phyloP scores from a whole-genome alignment of 1,139 yeast genomes.

The Kodamaea sp. region DNA sequence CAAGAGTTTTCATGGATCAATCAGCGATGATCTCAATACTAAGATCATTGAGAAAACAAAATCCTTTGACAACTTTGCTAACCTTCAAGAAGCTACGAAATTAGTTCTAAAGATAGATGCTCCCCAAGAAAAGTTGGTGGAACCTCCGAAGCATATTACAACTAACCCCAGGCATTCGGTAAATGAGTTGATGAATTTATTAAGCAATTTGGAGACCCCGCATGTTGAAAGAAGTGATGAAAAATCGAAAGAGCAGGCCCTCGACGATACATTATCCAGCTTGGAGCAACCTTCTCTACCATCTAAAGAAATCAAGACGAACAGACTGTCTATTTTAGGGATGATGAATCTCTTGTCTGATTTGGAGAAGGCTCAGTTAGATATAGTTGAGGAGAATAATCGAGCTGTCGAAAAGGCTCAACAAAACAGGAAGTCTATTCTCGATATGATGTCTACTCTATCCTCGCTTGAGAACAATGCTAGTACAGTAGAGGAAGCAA shows the following conservation, averaged over 20 bases:
- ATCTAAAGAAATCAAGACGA: slow-evolving; percentile 1
- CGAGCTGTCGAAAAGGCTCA: slow-evolving; percentile 13
- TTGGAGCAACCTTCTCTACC: slow-evolving; percentile 4
- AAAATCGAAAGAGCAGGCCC: slow-evolving; percentile 4
- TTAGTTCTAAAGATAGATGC: slow-evolving; percentile 1
- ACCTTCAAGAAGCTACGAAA: background rate
- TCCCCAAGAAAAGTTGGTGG: background rate
- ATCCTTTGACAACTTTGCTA: slow-evolving; percentile 16
- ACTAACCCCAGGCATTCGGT: slow-evolving; percentile 18
- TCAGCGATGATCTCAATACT: slow-evolving; percentile 29
- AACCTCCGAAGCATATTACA: background rate
- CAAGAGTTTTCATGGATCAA: slow-evolving; percentile 34
- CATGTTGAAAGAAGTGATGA: background rate
- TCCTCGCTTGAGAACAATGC: slow-evolving; percentile 11
- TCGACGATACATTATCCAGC: background rate
- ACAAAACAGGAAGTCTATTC: slow-evolving; percentile 23
- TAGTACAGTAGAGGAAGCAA: slow-evolving; percentile 8
- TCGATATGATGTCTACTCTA: slow-evolving; percentile 26
- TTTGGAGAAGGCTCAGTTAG: slow-evolving; percentile 16
- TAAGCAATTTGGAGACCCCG: slow-evolving; percentile 16
- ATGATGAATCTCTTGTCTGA: slow-evolving; percentile 23
- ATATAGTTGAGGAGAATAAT: slow-evolving; percentile 13
- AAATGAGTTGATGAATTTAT: slow-evolving; percentile 20
- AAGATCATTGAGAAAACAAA: slow-evolving; percentile 18
- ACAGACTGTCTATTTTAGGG: slow-evolving; percentile 15